These are phyloP conservation scores for Aegilops tauschii DNA, from an alignment of 176 grass and related monocot species.

Conservation along the genomic window DNA sequence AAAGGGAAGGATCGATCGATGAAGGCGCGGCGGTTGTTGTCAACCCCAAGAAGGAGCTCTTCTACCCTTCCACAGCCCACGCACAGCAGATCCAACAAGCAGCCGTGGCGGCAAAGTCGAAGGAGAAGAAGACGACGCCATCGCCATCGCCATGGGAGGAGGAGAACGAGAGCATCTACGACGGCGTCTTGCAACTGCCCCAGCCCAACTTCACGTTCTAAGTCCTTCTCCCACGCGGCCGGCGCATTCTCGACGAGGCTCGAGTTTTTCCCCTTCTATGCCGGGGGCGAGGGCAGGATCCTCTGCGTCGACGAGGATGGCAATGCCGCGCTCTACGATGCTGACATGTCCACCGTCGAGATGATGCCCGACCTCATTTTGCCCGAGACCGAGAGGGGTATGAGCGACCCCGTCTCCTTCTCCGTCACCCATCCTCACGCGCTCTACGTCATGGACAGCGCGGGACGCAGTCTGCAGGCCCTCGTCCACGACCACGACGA, in stretches of 20 bases:
- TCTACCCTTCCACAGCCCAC: too few species aligned
- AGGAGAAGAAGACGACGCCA: too few species aligned
- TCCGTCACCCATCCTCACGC: neutral
- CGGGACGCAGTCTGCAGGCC: neutral
- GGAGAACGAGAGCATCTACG: neutral
- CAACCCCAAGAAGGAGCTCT: too few species aligned
- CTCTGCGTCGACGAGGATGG: neutral
- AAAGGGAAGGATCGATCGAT: too few species aligned
- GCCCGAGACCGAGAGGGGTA: neutral
- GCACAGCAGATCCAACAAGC: too few species aligned
- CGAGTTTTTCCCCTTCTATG: neutral
- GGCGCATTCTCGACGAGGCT: neutral
- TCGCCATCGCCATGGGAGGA: neutral
- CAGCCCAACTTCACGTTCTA: neutral
- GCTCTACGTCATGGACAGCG: neutral
- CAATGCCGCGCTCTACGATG: neutral
- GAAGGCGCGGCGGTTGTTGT: too few species aligned
- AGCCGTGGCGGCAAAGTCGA: fast-evolving
- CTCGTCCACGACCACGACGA: neutral
- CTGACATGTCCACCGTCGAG: neutral
- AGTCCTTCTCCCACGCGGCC: neutral
- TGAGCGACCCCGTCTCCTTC: neutral
- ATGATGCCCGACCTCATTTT: neutral
- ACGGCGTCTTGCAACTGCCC: neutral
- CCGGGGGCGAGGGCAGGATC: neutral